Evolutionary conservation across 352 stramenopile genomes (phyloP), one percentile per base, ranked within the genome.

Genomic region (Phytophthora uliginosa): DNA sequence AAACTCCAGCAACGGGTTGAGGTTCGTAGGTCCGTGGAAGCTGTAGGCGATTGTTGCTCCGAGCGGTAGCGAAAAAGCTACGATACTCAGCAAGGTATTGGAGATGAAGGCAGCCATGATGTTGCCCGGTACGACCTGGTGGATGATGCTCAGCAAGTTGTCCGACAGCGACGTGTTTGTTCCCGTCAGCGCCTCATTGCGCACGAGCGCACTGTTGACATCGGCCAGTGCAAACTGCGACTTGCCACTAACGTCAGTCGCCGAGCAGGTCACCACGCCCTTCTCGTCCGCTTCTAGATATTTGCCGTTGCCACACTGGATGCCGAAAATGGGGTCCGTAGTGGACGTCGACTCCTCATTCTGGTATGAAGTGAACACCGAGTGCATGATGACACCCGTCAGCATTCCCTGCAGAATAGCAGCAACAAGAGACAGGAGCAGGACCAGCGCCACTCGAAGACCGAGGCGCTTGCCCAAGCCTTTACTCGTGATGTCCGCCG

Each of bases 1-100:
- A 70, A 96, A 92, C 59, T 95, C 84, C 20, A 96, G 74, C 24
- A 96, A 59, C 54, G 87, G 85, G 82, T 95, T 93, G 59, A 94
- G 79, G 26, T 88, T 79, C 18, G 90, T 74, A 9, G 83, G 86
- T 0, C 85, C 87, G 67, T 92, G 81, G 73, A 94, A 93, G 65
- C 86, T 93, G 62, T 79, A 83, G 26, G 85, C 82, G 57, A 95
- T 69, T 22, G 77, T 87, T 22, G 89, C 78, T 53, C 88, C 89
- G 52, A 88, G 75, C 9, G 86, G 82, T 36, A 94, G 73, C 24
- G 88, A 86, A 60, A 95, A 93, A 3, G 86, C 84, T 15, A 91
- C 86, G 38, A 96, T 88, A 38, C 78, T 89, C 7, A 94, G 72
- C 58, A 93, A 58, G 28, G 80, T 86, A 63, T 88, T 91, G 52